Conservation (phyloP, 2,329 filamentous ascomycete genomes). For the Ophiostoma montium region DNA sequence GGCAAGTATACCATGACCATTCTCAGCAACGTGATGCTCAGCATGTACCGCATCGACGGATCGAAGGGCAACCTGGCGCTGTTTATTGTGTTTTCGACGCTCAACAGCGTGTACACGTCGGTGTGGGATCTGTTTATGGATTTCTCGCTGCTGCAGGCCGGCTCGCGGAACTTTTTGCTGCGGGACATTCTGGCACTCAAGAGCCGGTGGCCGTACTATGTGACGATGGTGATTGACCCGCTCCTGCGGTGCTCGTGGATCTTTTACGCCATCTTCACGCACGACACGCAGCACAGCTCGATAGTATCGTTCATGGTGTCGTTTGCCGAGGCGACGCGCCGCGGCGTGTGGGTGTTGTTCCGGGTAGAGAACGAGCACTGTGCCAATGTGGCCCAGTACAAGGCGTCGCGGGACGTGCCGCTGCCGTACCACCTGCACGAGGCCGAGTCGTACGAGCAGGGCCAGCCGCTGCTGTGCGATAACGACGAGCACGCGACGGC, state of each 20-base stretch:
- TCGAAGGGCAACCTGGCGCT: constrained; percentile 43
- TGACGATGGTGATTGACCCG: constrained; percentile 69
- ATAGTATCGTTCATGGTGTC: constrained; percentile 66
- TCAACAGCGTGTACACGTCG: constrained; percentile 73
- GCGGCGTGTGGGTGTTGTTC: constrained; percentile 84
- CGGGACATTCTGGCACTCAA: constrained; percentile 73
- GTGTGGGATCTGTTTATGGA: constrained; percentile 97
- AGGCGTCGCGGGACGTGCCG: constrained; percentile 75
- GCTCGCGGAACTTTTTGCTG: constrained; percentile 51
- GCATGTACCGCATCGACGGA: constrained; percentile 65
- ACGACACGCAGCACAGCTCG: constrained; percentile 70
- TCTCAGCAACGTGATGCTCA: constrained; percentile 60
- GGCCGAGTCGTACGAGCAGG: constrained; percentile 5
- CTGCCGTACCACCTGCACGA: constrained; percentile 58
- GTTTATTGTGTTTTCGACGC: constrained; percentile 66
- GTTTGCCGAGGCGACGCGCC: constrained; percentile 65
- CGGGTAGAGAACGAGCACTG: constrained; percentile 98
- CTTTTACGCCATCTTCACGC: constrained; percentile 73
- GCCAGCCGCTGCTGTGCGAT: constrained; percentile 6
- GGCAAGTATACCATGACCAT: constrained; percentile 86
- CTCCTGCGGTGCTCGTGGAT: constrained; percentile 89
- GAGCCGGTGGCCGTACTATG: constrained; percentile 69
- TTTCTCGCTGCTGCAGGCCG: constrained; percentile 76
- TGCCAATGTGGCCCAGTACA: constrained; percentile 78
- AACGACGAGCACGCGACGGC: constrained; percentile 1